Base-by-base conservation (phyloP, 2,329 filamentous ascomycete species). In the Fusarium hainanense region DNA sequence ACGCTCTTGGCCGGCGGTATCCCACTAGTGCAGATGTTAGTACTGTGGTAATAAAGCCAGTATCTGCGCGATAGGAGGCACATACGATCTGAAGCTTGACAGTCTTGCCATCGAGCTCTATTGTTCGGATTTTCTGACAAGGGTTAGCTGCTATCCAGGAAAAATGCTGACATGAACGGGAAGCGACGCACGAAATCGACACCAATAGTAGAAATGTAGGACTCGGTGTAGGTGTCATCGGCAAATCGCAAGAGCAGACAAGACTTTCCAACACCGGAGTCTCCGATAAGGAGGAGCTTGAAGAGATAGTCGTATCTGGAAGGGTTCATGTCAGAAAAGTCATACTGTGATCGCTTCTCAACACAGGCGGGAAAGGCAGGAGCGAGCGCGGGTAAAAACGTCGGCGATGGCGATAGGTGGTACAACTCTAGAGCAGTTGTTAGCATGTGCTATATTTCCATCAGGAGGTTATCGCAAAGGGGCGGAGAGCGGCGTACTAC, bases 281-380 rank as follows among this genome's bases (percentile, higher is more conserved):
- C 96, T 84, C 96, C 96, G 90, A 99, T 99, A 87, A 99, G 95
- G 84, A 99, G 93, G 75, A 99, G 94, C 91, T 99, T 99, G 91
- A 99, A 99, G 80, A 99, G 94, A 84, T 99, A 99, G 83, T 99
- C 96, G 92, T 99, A 99, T 96, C 96, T 98, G 80, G 55, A 57
- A 57, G 57, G 54, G 58, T 63, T 59, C 21, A 54, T 34, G 75
- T 79, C 66, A 79, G 75, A 72, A 67, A 64, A 63, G 54, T 27
- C 40, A 74, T 66, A 34, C 27, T 30, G 30, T 46, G 25, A 60
- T 62, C 61, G 66, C 54, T 64, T 63, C 60, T 40, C 44, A 27
- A 60, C 34, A 28, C 47, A 16, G 43, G 54, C 18, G 44, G 47
- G 23, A 54, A 42, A 51, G 30, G 27, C 46, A 46, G 55, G 18